A percentile compares a stretch with the other conserved stretches of the same genome.
Conservation (phyloP, 2,329 filamentous ascomycete genomes). For the Aspergillus sp. region DNA sequence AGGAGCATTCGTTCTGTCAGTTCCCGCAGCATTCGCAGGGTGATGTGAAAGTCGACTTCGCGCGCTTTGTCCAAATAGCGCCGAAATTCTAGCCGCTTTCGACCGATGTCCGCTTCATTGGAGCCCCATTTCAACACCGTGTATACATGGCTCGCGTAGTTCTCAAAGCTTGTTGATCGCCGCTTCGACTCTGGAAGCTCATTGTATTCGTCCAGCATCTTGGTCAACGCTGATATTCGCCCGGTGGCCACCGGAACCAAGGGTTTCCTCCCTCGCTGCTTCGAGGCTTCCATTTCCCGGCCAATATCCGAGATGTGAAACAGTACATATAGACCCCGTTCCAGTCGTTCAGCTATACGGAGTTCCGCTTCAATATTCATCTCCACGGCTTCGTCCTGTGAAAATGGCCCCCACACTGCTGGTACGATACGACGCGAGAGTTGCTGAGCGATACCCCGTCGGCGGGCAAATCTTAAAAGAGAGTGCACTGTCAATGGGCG, state of each 20-base stretch:
- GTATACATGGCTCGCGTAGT: slow-evolving; percentile 18
- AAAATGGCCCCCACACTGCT: slow-evolving; percentile 22
- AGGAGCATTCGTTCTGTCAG: slow-evolving; percentile 23
- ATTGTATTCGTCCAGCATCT: slow-evolving; percentile 15
- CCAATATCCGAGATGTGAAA: slow-evolving; percentile 24
- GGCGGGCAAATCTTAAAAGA: slow-evolving; percentile 15
- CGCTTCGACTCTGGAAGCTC: slow-evolving; percentile 9
- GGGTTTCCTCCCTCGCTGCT: slow-evolving; percentile 3
- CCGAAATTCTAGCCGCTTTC: slow-evolving; percentile 15
- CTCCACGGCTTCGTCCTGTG: slow-evolving; percentile 11
- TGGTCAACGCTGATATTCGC: slow-evolving; percentile 9
- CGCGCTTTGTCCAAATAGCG: slow-evolving; percentile 16
- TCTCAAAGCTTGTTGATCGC: slow-evolving; percentile 8
- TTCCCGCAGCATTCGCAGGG: slow-evolving; percentile 22
- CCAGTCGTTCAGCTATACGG: slow-evolving; percentile 16
- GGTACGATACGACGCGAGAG: slow-evolving; percentile 18
- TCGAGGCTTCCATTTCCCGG: slow-evolving; percentile 9
- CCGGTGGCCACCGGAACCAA: slow-evolving; percentile 9
- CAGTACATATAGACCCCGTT: slow-evolving; percentile 20
- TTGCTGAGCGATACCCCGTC: slow-evolving; percentile 13
- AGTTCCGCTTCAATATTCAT: slow-evolving; percentile 21
- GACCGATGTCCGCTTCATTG: slow-evolving; percentile 19
- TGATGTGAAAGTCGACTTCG: slow-evolving; percentile 20
- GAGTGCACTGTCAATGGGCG: slow-evolving; percentile 15
- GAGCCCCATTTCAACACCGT: slow-evolving; percentile 16